Conservation (phyloP, 176 grass and related monocot genomes). For the barley (Hordeum vulgare) region MorexV3_pseudomolecules_assembly NC_058519.1:12135997-12136496, state of each 20-base stretch:
- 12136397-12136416: slow-evolving; percentile 94
- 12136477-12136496: not conserved
- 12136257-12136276: not conserved
- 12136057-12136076: not conserved
- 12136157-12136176: not conserved
- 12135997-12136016: not conserved
- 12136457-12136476: not conserved
- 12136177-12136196: not conserved
- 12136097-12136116: not conserved
- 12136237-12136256: not conserved
- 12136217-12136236: not conserved
- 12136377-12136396: slow-evolving; percentile 96
- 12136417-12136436: slow-evolving; percentile 95
- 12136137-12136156: not conserved
- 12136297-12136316: slow-evolving; percentile 1
- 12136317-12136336: not conserved
- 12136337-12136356: slow-evolving; percentile 3
- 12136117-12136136: too few species aligned
- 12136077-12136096: not conserved
- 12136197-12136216: not conserved
- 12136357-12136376: slow-evolving; percentile 74
- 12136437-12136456: slow-evolving; percentile 33
- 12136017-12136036: not conserved
- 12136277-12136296: not conserved
- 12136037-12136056: not conserved